These are phyloP conservation scores for Trichomonascaceae sp. DNA, from an alignment of 1,139 yeast genomes.

Conservation along the genomic window DNA sequence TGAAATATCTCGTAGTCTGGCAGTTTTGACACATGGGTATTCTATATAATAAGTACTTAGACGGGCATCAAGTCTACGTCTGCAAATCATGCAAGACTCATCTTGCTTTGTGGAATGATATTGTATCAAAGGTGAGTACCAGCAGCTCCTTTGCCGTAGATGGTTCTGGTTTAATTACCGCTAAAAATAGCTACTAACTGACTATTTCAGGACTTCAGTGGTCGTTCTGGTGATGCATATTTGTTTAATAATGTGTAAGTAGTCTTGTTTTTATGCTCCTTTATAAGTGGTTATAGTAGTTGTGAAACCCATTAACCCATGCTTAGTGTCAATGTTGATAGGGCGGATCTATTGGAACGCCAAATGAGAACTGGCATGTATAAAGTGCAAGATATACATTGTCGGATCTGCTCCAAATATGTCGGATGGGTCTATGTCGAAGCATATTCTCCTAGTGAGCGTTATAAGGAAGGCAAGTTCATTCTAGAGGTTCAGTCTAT, in stretches of 20 bases:
- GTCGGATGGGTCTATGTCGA: slow-evolving; percentile 78
- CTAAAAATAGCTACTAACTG: background rate
- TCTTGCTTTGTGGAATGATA: slow-evolving; percentile 31
- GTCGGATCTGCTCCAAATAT: slow-evolving; percentile 56
- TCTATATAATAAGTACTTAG: slow-evolving; percentile 30
- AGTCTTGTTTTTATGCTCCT: background rate
- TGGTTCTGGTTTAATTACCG: background rate
- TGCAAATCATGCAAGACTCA: slow-evolving; percentile 38
- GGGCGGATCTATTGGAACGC: slow-evolving; percentile 33
- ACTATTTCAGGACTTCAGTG: slow-evolving; percentile 32
- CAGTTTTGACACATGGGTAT: slow-evolving; percentile 29
- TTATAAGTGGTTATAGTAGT: too few relatives aligned
- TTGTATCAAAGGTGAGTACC: slow-evolving; percentile 33
- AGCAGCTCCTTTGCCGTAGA: background rate
- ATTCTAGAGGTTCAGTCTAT: slow-evolving; percentile 51
- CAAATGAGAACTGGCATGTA: slow-evolving; percentile 69
- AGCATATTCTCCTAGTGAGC: slow-evolving; percentile 49
- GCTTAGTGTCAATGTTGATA: slow-evolving; percentile 33
- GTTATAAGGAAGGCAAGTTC: slow-evolving; percentile 72
- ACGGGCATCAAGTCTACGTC: slow-evolving; percentile 31
- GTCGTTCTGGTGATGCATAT: slow-evolving; percentile 38
- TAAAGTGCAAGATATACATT: slow-evolving; percentile 54
- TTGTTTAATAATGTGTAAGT: slow-evolving; percentile 35
- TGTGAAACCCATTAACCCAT: background rate
- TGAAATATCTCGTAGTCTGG: background rate